Base-by-base conservation (phyloP, 495 filamentous ascomycete species). In the Trichoderma erinaceum region DNA sequence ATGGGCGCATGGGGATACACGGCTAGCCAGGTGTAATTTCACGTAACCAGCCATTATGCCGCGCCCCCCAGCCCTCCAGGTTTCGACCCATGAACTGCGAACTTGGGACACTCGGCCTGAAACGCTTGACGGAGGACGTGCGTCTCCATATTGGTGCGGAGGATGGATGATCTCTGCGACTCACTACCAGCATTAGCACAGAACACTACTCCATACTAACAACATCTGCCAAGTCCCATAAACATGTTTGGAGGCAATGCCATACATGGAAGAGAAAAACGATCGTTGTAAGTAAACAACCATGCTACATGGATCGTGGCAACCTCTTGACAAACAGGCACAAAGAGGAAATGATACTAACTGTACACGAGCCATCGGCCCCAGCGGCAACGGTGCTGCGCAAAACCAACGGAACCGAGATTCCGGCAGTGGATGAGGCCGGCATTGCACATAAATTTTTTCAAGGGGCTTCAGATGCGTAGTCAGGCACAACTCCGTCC, bases 61-160 rank as follows among this genome's bases (percentile, higher is more conserved):
- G 56, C 56, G 25, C 56, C 56, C 56, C 56, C 56, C 25, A 23
- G 56, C 56, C 10, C 56, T 29, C 25, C 56, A 32, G 25, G 56
- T 61, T 61, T 61, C 56, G 56, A 32, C 25, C 56, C 56, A 61
- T 61, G 56, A 61, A 61, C 56, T 61, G 56, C 11, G 25, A 61
- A 29, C 27, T 61, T 61, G 56, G 56, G 23, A 18, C 56, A 61
- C 16, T 29, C 56, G 56, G 56, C 56, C 56, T 61, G 56, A 61
- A 61, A 61, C 56, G 56, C 27, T 25, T 13, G 16, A 32, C 56
- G 56, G 56, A 61, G 56, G 56, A 32, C 12, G 56, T 61, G 25
- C 23, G 56, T 61, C 8, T 61, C 56, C 56, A 61, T 61, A 18
- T 18, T 61, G 56, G 27, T 29, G 56, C 25, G 56, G 56, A 61